These are phyloP conservation scores for Porcisia deanei DNA, from an alignment of 208 protist species.

Conservation along the genomic window DNA sequence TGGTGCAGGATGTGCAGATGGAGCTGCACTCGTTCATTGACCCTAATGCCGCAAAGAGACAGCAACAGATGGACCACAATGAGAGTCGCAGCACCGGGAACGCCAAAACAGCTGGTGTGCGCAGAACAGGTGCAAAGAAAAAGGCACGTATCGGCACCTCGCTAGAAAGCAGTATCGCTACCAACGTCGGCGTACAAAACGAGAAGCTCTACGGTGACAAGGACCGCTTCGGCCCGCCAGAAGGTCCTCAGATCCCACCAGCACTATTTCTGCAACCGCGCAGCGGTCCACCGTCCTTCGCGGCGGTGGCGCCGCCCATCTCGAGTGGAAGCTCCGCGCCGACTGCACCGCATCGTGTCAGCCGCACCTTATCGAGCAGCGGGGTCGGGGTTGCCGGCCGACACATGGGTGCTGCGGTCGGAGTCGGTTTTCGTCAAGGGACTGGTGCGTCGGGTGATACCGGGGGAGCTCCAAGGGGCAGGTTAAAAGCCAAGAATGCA, in stretches of 20 bases:
- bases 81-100: constrained; percentile 12
- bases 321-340: not conserved
- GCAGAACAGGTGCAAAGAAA: not conserved
- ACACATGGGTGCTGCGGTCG: not conserved
- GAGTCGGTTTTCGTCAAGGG: not conserved
- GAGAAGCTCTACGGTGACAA: constrained; percentile 73
- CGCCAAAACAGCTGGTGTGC: not conserved
- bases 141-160: constrained; percentile 17
- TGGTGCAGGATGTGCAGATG: constrained; percentile 38
- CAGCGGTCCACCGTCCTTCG: constrained; percentile 3
- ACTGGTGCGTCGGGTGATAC: not conserved
- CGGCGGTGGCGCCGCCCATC: constrained; percentile 1
- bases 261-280: constrained; percentile 8
- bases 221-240: constrained; percentile 77
- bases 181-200: constrained; percentile 38
- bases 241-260: constrained; percentile 28
- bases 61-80: constrained; percentile 11
- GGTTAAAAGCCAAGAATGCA: constrained; percentile 21
- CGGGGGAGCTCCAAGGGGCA: not conserved
- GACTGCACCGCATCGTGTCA: constrained; percentile 1
- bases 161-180: not conserved
- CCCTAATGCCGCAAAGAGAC: constrained; percentile 14
- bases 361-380: constrained; percentile 14
- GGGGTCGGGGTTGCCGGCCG: constrained; percentile 4
- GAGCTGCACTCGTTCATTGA: constrained; percentile 35